phyloP scores from a whole-genome alignment of 257 asterid species.

The Jasminum sambac region DNA sequence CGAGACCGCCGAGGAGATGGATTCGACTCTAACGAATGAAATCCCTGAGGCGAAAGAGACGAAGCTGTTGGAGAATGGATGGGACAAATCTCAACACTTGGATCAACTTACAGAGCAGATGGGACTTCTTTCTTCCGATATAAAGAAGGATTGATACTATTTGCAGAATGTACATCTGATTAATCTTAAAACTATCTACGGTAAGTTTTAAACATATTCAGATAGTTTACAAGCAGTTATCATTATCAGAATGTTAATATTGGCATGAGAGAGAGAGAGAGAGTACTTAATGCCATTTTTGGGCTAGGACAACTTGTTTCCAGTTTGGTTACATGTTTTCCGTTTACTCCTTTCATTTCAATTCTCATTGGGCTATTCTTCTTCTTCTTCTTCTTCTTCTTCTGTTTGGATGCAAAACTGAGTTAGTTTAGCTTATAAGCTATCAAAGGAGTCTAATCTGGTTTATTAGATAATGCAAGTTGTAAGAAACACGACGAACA shows the following conservation, averaged over 20 bases:
- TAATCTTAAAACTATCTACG: conserved; percentile 17
- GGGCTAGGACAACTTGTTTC: conserved; percentile 15
- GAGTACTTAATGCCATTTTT: conserved; percentile 25
- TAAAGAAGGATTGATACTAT: conserved; percentile 41
- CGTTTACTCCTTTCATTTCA: no score
- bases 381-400: background rate
- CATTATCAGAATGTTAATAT: conserved; percentile 31
- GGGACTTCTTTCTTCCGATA: conserved; percentile 75
- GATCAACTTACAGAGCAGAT: conserved; percentile 77
- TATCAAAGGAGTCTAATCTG: no score
- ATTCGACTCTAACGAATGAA: conserved; percentile 38
- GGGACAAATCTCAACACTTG: conserved; percentile 61
- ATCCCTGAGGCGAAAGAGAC: conserved; percentile 37
- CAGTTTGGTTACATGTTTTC: no score
- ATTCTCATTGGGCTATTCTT: background rate
- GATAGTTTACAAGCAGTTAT: no score
- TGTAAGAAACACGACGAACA: no score
- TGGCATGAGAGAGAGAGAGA: conserved; percentile 21
- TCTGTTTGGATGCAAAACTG: background rate
- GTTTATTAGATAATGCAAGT: no score
- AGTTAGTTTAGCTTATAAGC: no score
- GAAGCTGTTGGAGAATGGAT: conserved; percentile 45
- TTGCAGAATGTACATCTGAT: background rate
- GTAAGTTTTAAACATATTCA: conserved; percentile 19
- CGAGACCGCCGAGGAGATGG: conserved; percentile 32